Evolutionary conservation across 2,329 filamentous ascomycete genomes (phyloP), one percentile per base, ranked within the genome.

Genomic region (Acarospora socialis): DNA sequence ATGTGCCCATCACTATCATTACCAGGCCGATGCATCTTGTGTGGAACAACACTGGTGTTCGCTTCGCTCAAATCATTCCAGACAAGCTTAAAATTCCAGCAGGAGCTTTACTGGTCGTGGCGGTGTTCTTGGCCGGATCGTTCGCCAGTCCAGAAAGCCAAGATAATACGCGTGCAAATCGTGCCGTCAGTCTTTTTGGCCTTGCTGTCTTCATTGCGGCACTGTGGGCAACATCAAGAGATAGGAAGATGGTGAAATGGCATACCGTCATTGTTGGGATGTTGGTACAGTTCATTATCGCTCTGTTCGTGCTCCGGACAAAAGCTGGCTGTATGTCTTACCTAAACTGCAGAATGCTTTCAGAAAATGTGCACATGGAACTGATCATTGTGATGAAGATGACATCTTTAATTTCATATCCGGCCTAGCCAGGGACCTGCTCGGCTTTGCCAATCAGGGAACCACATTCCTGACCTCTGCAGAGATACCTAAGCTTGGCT

Each of bases 361-460:
- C n/a, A n/a, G n/a, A n/a, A n/a, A n/a, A n/a, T n/a, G n/a, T 34
- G 34, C 21, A 40, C 27, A 22, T 7, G 5, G 16, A 4, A 14
- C 17, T 40, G 14, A 31, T 18, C n/a, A n/a, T n/a, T 9, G 9
- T 15, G 7, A 5, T 30, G 13, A 17, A 39, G 35, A 73, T 58
- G 81, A 92, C 56, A 92, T 93, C 51, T 94, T 94, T 70, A 73
- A 73, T 54, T 93, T 92, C 60, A 71, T 93, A 46, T 84, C 82
- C 3, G 64, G 63, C 32, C 68, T 87, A 7, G 82, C 83, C 2
- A 70, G 73, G 17, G 66, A 73, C 39, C 64, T 93, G 17, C 68
- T 94, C 4, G 71, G 77, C 16, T 93, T 83, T 46, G 80, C 86
- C 15, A 60, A 63, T 12, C 53, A 81, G 19, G 86, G 86, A 52